Evolutionary conservation across 208 protist genomes (phyloP).

Genomic region (Acanthamoeba lenticulata): DNA sequence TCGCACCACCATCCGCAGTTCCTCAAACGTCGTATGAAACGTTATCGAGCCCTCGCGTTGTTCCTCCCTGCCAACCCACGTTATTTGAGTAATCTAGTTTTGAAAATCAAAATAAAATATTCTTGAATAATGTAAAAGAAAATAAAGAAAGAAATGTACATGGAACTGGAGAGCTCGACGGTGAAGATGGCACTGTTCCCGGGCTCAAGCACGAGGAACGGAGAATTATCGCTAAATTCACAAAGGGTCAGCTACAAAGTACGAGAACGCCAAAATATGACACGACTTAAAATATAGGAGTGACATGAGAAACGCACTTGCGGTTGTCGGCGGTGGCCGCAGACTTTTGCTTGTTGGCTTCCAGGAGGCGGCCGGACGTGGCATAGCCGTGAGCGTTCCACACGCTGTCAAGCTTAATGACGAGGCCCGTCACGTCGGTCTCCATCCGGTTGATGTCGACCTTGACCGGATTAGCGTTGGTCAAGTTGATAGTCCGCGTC

Average conservation of each 20-base stretch:
- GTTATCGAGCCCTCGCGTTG: background rate
- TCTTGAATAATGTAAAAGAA: no score
- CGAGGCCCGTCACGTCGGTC: constrained; percentile 14
- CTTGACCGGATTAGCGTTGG: constrained; percentile 49
- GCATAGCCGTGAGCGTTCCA: constrained; percentile 63
- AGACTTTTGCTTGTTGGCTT: constrained; percentile 9
- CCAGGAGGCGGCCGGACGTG: background rate
- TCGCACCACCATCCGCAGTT: constrained; percentile 18
- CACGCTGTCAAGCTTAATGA: constrained; percentile 62
- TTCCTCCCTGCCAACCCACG: background rate
- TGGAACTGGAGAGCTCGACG: constrained; percentile 17
- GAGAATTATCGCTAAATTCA: background rate
- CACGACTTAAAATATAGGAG: no score
- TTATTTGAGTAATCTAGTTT: no score
- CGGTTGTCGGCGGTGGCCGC: background rate
- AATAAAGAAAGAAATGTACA: no score
- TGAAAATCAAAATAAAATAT: no score
- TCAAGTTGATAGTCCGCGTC: constrained; percentile 59
- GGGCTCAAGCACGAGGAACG: constrained; percentile 60
- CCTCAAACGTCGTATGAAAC: constrained; percentile 9
- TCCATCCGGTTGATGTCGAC: constrained; percentile 47
- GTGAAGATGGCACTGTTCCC: constrained; percentile 66
- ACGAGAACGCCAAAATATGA: no score
- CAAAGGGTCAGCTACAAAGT: no score
- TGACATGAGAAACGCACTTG: no score